These are phyloP conservation scores for Artemisia argyi DNA, from an alignment of 129 eudicot genomes.

Conservation along the genomic window DNA sequence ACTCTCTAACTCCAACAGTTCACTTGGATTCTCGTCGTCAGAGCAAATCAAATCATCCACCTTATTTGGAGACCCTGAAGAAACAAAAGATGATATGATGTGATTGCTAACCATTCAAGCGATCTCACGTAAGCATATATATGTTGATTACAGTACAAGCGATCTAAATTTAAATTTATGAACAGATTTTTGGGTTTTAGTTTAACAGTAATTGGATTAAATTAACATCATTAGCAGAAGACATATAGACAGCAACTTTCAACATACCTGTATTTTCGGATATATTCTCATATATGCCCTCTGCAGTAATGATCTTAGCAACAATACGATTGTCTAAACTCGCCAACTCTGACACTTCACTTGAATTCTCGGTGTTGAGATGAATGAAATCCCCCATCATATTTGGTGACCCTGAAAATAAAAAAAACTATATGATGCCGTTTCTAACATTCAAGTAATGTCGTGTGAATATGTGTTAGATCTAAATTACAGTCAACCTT, in stretches of 20 bases:
- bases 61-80: neutral
- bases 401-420: too few relatives aligned
- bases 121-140: neutral
- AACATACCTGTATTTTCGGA: neutral
- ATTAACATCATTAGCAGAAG: too few relatives aligned
- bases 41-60: neutral
- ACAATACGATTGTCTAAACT: neutral
- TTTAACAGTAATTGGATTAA: too few relatives aligned
- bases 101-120: neutral
- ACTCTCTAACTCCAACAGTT: neutral
- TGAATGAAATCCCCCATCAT: neutral
- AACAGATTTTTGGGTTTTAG: too few relatives aligned
- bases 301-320: too few relatives aligned
- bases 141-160: too few relatives aligned
- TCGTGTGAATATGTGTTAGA: too few relatives aligned
- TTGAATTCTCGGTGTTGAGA: neutral
- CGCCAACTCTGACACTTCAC: neutral
- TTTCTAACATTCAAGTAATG: too few relatives aligned
- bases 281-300: neutral
- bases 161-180: too few relatives aligned
- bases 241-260: too few relatives aligned
- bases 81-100: conserved; percentile 3
- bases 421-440: too few relatives aligned
- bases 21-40: conserved; percentile 1
- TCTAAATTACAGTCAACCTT: too few relatives aligned